A percentile compares a stretch with the other conserved stretches of the same genome.
Evolutionary conservation across 176 grass and related monocot species (phyloP).

Genomic region (Triticum timopheevii): DNA sequence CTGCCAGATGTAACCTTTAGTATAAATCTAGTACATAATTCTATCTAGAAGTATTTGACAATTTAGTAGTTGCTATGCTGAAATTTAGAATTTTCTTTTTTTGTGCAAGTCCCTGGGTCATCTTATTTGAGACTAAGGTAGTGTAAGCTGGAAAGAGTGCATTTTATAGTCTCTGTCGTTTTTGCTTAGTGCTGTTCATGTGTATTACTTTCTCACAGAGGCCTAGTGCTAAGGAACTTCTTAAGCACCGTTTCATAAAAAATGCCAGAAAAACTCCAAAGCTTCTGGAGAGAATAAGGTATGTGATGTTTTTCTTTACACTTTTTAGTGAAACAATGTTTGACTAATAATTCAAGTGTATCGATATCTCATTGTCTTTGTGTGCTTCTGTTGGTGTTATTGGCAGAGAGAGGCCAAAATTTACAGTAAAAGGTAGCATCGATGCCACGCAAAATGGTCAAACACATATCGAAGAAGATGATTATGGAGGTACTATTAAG

Average conservation of each 20-base stretch:
- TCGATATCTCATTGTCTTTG: slow-evolving; percentile 13
- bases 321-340: slow-evolving; percentile 6
- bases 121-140: slow-evolving; percentile 21
- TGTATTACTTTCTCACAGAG: slow-evolving; percentile 61
- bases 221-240: slow-evolving; percentile 95
- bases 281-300: slow-evolving; percentile 99
- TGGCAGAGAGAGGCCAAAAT: slow-evolving; percentile 84
- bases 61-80: slow-evolving; percentile 18
- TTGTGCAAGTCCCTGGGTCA: background rate
- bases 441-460: slow-evolving; percentile 50
- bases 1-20: background rate
- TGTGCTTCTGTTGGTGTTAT: slow-evolving; percentile 34
- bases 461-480: slow-evolving; percentile 50
- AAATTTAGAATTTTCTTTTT: slow-evolving; percentile 8
- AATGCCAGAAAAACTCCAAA: slow-evolving; percentile 89
- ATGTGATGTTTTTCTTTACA: slow-evolving; percentile 1
- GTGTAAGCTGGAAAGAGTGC: slow-evolving; percentile 7
- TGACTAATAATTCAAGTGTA: slow-evolving; percentile 13
- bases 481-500: slow-evolving; percentile 65
- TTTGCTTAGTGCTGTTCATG: slow-evolving; percentile 27
- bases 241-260: slow-evolving; percentile 95
- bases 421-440: slow-evolving; percentile 48
- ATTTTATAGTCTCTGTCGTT: slow-evolving; percentile 15
- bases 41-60: slow-evolving; percentile 3
- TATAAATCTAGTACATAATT: slow-evolving; percentile 7